Base-by-base conservation (phyloP, 176 grass and related monocot species). In the Lolium rigidum region DNA sequence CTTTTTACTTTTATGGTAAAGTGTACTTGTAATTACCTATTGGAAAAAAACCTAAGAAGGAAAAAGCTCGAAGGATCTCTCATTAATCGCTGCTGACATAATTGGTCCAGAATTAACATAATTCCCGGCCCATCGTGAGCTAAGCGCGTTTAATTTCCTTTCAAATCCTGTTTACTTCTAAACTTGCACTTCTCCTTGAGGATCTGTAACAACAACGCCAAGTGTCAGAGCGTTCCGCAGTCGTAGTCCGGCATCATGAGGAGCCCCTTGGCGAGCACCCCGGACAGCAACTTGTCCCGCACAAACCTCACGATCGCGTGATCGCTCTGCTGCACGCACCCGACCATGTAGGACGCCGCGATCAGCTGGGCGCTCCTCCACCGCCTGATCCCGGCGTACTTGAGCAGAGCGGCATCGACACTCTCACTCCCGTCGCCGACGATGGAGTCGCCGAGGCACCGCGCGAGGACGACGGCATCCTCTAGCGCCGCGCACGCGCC, bases 211-310 rank as follows among this genome's bases (percentile, higher is more conserved):
- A 63, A 14, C 24, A 28, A 28, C 10, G 10, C 60, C 60, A 64
- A 4, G 11, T 64, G 24, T 64, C 61, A 25, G 12, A 65, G 62
- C 0, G 62, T 65, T 5, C 62, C 62, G 62, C 62, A 65, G 62
- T 31, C 62, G 62, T 65, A 65, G 62, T 65, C 62, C 12, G 62
- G 62, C 62, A 65, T 65, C 62, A 65, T 65, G 62, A 65, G 62
- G 12, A 65, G 62, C 5, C 62, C 62, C 62, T 65, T 65, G 62
- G 62, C 62, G 25, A 65, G 62, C 62, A 65, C 5, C 25, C 62
- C 62, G 62, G 62, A 6, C 25, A 65, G 62, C 62, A 65, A 5
- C 62, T 31, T 65, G 62, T 65, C 62, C 62, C 62, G 62, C 24
- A 31, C 25, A 15, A 65, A 65, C 62, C 25, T 65, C 62, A 65